Base-by-base conservation (phyloP, 208 protist species). In the Leishmania aethiopica region DNA sequence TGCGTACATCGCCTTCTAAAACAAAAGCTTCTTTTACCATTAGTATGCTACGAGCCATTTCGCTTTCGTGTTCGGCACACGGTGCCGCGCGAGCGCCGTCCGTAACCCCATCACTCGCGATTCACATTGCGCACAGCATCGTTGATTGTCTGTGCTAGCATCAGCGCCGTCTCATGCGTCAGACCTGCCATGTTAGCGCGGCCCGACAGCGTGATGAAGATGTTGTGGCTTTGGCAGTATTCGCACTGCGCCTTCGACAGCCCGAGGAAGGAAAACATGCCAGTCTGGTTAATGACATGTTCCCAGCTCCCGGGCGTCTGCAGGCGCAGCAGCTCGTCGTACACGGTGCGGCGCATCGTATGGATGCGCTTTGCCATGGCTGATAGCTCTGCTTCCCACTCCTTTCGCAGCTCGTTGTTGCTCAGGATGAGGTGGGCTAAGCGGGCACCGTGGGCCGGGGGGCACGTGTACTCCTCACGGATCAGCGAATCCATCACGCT, bases 191-290 rank as follows among this genome's bases (percentile, higher is more conserved):
- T 96, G 85, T 96, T 97, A 19, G 94, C 93, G 59, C 94, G 92
- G 1, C 92, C 92, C 10, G 88, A 91, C 4, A 89, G 73, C 5
- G 91, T 91, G 76, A 97, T 94, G 86, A 96, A 97, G 42, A 95
- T 84, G 57, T 92, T 90, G 79, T 92, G 88, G 67, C 93, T 84
- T 62, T 90, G 78, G 80, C 92, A 90, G 78, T 88, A 91, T 83
- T 91, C 81, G 78, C 92, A 97, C 90, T 98, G 94, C 85, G 91
- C 83, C 78, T 90, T 90, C 53, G 88, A 95, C n/a, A 99, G 92
- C 17, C 99, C 98, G 35, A 98, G 96, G 88, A 95, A 99, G 74
- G 97, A 99, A 89, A 99, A 99, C 99, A 99, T 99, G 84, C 99
- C 99, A 67, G 99, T 99, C 91, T 99, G 99, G 11, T 91, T 88